Base-by-base conservation (phyloP, 202 grass and related monocot genomes). In the Musa balbisiana region DNA sequence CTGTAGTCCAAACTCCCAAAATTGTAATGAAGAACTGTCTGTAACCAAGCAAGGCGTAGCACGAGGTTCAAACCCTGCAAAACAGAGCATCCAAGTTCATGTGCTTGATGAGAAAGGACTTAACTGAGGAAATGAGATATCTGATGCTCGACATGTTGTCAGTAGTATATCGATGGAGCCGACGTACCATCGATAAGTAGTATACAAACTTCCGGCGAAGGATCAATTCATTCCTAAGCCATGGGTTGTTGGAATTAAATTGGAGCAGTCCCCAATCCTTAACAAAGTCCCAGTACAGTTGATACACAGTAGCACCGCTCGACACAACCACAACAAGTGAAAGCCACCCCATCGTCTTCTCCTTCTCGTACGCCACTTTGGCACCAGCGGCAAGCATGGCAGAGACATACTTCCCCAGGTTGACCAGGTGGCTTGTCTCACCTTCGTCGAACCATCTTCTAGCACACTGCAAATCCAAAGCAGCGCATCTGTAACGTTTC, bases 381-480 rank as follows among this genome's bases (percentile, higher is more conserved):
- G 84, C 78, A 51, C 88, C 88, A n/a, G 88, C 88, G 49, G 88
- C 86, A 73, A 91, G 84, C 88, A 91, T 91, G 55, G 92, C 92
- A 9, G 88, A 91, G 25, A 95, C 92, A 62, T 95, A 95, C 78
- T 95, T 96, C n/a, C 88, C 88, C 70, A 89, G 79, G 82, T 91
- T 91, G 2, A 83, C 66, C 1, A 91, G 88, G 79, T 91, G 92
- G 59, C 75, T 67, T 59, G 73, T 78, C 27, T 91, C 90, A 21
- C 91, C 91, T 80, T 93, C 91, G 24, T 93, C 91, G 69, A 93
- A 93, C 91, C 90, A 93, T 82, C 90, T 93, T 52, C 90, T 83
- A 53, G 85, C 87, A 62, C 90, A 93, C 90, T 93, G 80, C 74
- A 21, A 73, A 26, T 71, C 66, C 55, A 58, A 56, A 23, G 4